phyloP scores from a whole-genome alignment of 2,329 filamentous ascomycete genomes.

The Colletotrichum lentis region DNA sequence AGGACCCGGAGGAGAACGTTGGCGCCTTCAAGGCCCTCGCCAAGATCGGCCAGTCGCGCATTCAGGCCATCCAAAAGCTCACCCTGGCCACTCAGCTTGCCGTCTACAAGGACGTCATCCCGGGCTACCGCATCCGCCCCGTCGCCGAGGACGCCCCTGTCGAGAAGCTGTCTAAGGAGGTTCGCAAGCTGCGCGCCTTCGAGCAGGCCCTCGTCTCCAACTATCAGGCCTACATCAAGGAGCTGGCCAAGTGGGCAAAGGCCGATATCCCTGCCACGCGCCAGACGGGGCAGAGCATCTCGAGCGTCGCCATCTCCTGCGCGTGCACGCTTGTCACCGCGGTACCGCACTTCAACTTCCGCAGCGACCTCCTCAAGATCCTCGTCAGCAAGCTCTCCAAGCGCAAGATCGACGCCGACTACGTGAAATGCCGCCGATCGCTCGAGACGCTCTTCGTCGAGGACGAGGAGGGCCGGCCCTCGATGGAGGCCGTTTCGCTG shows the following conservation, averaged over 20 bases:
- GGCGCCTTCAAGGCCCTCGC: constrained; percentile 80
- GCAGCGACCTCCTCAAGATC: constrained; percentile 85
- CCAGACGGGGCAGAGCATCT: constrained; percentile 60
- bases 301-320: constrained; percentile 83
- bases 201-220: constrained; percentile 87
- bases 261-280: constrained; percentile 52
- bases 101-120: constrained; percentile 95
- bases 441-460: constrained; percentile 83
- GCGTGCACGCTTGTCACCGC: constrained; percentile 80
- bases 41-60: constrained; percentile 73
- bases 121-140: constrained; percentile 92
- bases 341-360: constrained; percentile 97
- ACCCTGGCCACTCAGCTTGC: constrained; percentile 86
- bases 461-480: constrained; percentile 89
- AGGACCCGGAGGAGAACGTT: constrained; percentile 91
- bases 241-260: constrained; percentile 74
- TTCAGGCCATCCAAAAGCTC: constrained; percentile 82
- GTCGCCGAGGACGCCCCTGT: constrained; percentile 76
- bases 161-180: constrained; percentile 90
- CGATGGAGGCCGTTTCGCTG: constrained; percentile 84
- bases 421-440: constrained; percentile 77
- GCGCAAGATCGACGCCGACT: constrained; percentile 76
- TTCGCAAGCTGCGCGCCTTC: constrained; percentile 80
- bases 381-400: constrained; percentile 83
- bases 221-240: constrained; percentile 85